A percentile compares a stretch with the other conserved stretches of the same genome.
Evolutionary conservation across 2,329 filamentous ascomycete species (phyloP).

Genomic region (Tolypocladium endophyticum): DNA sequence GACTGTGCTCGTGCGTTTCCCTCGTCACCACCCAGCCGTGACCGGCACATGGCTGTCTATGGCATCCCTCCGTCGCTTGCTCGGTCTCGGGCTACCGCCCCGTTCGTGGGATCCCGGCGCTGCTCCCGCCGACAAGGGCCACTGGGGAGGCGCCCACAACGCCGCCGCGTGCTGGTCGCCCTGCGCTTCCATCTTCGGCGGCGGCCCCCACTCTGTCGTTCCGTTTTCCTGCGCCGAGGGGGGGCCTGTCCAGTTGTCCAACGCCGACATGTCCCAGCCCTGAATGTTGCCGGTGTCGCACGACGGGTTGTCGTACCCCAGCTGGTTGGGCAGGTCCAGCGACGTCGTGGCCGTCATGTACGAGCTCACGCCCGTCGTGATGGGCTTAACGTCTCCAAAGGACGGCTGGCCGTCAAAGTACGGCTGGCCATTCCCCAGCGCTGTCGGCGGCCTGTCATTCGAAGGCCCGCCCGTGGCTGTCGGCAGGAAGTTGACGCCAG

Average conservation of each 20-base stretch:
- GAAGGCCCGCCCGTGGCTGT: conserved; percentile 15
- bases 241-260: conserved; percentile 21
- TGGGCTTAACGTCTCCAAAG: conserved; percentile 23
- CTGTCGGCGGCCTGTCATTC: conserved; percentile 13
- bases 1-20: background rate
- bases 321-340: conserved; percentile 20
- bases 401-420: conserved; percentile 23
- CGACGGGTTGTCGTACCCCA: conserved; percentile 23
- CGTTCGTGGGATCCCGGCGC: conserved; percentile 14
- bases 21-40: conserved; percentile 18
- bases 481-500: conserved; percentile 20
- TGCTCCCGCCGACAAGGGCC: conserved; percentile 20
- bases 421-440: conserved; percentile 14
- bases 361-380: conserved; percentile 16
- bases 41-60: conserved; percentile 21
- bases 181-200: conserved; percentile 18
- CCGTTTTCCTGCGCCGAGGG: conserved; percentile 11
- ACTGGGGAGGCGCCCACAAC: conserved; percentile 25
- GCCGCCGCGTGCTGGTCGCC: conserved; percentile 10
- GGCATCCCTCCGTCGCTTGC: conserved; percentile 25
- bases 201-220: conserved; percentile 20
- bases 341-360: conserved; percentile 18
- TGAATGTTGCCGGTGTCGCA: conserved; percentile 19
- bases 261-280: conserved; percentile 25
- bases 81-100: conserved; percentile 22